Conservation (phyloP, 75 land plant species). For the Azolla pinnata region DNA sequence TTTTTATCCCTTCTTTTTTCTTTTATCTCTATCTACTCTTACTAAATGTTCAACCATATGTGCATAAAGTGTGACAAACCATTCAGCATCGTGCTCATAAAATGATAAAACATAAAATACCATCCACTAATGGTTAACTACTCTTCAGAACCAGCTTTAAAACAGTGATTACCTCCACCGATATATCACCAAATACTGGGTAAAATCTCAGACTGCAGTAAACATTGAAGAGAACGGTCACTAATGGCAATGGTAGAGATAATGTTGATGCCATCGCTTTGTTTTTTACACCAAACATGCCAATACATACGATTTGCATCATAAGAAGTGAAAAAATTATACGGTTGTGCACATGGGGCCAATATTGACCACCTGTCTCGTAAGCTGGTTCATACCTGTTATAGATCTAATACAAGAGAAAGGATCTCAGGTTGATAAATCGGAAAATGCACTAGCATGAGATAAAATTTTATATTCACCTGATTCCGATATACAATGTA, state of each 20-base stretch:
- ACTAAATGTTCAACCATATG: too few species aligned
- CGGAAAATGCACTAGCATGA: too few species aligned
- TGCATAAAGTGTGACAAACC: too few species aligned
- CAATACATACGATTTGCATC: conserved; percentile 74
- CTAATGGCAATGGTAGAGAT: conserved; percentile 38
- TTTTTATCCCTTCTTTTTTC: too few species aligned
- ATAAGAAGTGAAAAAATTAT: conserved; percentile 41
- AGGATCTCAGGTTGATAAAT: too few species aligned
- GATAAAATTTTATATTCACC: too few species aligned
- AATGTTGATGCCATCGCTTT: conserved; percentile 42
- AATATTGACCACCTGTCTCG: conserved; percentile 62
- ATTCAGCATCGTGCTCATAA: too few species aligned
- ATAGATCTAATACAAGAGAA: conserved; percentile 29
- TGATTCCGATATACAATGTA: conserved; percentile 69
- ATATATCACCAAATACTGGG: conserved; percentile 36
- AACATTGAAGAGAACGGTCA: conserved; percentile 52
- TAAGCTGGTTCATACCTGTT: conserved; percentile 60
- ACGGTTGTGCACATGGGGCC: conserved; percentile 64
- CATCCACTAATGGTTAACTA: too few species aligned
- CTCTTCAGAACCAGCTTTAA: too few species aligned
- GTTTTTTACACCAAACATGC: conserved; percentile 57
- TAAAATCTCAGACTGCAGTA: conserved; percentile 52
- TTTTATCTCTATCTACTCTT: too few species aligned
- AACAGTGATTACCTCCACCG: conserved; percentile 43
- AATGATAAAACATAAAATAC: too few species aligned